Evolutionary conservation across 495 filamentous ascomycete genomes (phyloP), one percentile per base, ranked within the genome.

Genomic region (Chaetomium tenue): DNA sequence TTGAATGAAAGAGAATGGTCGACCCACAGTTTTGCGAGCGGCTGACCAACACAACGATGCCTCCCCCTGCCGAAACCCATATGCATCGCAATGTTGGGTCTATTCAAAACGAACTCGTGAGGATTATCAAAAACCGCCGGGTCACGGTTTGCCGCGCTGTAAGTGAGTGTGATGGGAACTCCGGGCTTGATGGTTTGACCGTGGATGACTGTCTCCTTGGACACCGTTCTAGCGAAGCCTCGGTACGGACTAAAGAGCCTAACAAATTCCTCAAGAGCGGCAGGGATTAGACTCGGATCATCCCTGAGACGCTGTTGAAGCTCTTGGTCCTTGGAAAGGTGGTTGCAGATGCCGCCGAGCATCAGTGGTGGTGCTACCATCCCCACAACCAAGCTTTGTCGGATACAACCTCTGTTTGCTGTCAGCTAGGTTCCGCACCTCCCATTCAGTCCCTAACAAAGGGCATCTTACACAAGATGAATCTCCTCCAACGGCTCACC

Each of bases 281-380:
- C 53, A 5, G 53, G 53, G 12, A 56, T 56, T 33, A 56, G 20
- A 33, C 53, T 40, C 18, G 11, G 53, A 26, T 56, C 53, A 0
- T 56, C 53, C 20, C 53, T 40, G 0, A 56, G 53, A 15, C 18
- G 53, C 33, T 56, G 53, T 9, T 56, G 53, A 0, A 56, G 53
- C 33, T 56, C 11, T 18, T 56, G 53, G n/a, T 56, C 53, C 15
- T 23, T 11, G 30, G 53, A 56, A 3, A 56, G 20, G 30, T 56
- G 7, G 53, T 56, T 56, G 30, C 53, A 56, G n/a, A 56, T 56
- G 30, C 53, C 53, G n/a, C 53, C 53, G 7, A 56, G 16, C 53
- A 56, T 56, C n/a, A 56, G 53, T 1, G 53, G 53, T 15, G 53
- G 53, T 2, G 53, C 53, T 1, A 56, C 53, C 53, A 56, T 40